These are phyloP conservation scores for Dalbergia cultrata DNA, from an alignment of 306 rosid genomes.

Conservation along the genomic window DNA sequence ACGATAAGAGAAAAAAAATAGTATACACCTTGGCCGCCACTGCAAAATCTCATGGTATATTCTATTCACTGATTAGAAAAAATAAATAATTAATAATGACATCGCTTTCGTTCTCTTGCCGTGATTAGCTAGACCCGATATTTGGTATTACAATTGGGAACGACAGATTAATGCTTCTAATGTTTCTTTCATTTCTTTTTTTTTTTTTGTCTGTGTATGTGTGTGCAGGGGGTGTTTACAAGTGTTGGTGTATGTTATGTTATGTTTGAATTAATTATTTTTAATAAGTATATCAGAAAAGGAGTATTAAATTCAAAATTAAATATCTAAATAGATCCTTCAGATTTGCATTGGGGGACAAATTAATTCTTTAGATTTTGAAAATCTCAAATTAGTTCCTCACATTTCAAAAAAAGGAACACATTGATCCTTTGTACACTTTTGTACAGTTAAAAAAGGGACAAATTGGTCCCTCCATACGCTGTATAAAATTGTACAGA, in stretches of 20 bases:
- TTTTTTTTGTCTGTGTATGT: not conserved
- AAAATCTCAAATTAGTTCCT: too few species aligned
- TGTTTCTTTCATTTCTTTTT: not conserved
- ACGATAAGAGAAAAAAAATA: not conserved
- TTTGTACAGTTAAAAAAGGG: too few species aligned
- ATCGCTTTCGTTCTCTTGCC: not conserved
- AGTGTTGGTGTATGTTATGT: not conserved
- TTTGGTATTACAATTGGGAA: not conserved
- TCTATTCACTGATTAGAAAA: not conserved
- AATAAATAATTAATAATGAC: not conserved
- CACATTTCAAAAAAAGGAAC: too few species aligned
- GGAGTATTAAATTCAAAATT: not conserved
- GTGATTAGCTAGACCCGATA: conserved; percentile 1
- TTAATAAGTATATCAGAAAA: not conserved
- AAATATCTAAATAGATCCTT: too few species aligned
- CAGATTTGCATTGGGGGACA: too few species aligned
- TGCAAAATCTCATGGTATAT: not conserved
- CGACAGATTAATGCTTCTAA: not conserved
- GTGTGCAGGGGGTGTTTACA: not conserved
- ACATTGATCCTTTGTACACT: too few species aligned
- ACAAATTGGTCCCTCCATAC: too few species aligned
- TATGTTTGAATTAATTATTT: not conserved
- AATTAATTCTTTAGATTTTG: too few species aligned
- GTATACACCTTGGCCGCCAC: not conserved
- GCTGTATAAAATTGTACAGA: too few species aligned